These are phyloP conservation scores for Gossypium aridum DNA, from an alignment of 441 rosid species.

Conservation along the genomic window DNA sequence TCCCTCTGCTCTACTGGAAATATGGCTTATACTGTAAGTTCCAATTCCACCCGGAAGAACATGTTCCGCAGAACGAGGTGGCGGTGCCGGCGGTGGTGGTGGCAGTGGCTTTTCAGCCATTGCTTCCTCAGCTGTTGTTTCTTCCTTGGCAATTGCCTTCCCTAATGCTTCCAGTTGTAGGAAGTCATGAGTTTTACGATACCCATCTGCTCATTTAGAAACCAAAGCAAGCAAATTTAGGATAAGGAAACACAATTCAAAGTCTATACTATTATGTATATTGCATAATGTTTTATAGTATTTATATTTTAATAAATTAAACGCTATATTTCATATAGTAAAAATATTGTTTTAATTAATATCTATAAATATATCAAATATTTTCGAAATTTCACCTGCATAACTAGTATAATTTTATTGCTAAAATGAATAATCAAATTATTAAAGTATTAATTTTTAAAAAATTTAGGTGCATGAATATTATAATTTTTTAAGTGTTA, in stretches of 20 bases:
- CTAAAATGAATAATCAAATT: no score
- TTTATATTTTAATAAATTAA: neutral
- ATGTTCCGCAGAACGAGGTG: constrained; percentile 53
- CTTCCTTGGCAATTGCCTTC: constrained; percentile 43
- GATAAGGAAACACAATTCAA: neutral
- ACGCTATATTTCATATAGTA: no score
- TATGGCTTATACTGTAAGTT: constrained; percentile 73
- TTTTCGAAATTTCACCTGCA: no score
- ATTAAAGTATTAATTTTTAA: no score
- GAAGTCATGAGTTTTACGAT: constrained; percentile 78
- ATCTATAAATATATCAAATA: no score
- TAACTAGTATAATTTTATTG: no score
- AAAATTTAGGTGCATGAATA: no score
- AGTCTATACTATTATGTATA: neutral
- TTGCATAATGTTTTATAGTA: neutral
- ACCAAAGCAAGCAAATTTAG: neutral
- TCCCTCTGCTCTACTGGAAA: constrained; percentile 65
- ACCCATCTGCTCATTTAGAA: constrained; percentile 35
- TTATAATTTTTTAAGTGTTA: no score
- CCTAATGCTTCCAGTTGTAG: constrained; percentile 59
- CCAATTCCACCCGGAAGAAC: constrained; percentile 91
- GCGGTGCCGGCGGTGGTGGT: constrained; percentile 45
- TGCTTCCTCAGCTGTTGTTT: constrained; percentile 26
- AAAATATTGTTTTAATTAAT: no score
- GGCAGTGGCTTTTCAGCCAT: constrained; percentile 50